phyloP scores from a whole-genome alignment of 2,329 filamentous ascomycete genomes.

The Sclerotinia trifoliorum region DNA sequence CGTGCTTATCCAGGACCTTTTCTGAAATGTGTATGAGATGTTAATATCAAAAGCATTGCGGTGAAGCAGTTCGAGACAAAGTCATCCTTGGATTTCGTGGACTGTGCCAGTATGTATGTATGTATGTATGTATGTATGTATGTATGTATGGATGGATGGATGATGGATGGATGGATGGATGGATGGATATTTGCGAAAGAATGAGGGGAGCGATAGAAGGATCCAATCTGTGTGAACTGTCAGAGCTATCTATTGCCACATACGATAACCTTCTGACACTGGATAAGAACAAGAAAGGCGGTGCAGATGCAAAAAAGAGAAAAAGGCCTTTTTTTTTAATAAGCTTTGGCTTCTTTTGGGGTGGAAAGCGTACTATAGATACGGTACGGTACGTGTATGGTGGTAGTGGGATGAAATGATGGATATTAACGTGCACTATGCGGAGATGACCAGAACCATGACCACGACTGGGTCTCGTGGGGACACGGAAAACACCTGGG shows the following conservation, averaged over 20 bases:
- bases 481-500: conserved; percentile 12
- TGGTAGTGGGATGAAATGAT: not conserved
- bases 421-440: not conserved
- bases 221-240: not conserved
- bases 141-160: not conserved
- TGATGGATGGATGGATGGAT: not conserved
- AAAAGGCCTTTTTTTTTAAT: not conserved
- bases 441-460: conserved; percentile 18
- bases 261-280: not conserved
- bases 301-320: conserved; percentile 12
- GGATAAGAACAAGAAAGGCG: conserved; percentile 7
- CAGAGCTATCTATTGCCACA: conserved; percentile 2
- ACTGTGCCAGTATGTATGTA: conserved; percentile 7
- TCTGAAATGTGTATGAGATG: conserved; percentile 14
- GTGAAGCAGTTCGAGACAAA: conserved; percentile 13
- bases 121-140: not conserved
- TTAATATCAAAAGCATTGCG: conserved; percentile 22
- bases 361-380: conserved; percentile 13
- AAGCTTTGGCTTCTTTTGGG: conserved; percentile 14
- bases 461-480: conserved; percentile 18
- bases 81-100: conserved; percentile 18
- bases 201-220: conserved; percentile 1
- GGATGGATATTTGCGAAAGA: not conserved
- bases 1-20: conserved; percentile 15
- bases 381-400: conserved; percentile 1